Evolutionary conservation across 2,329 filamentous ascomycete species (phyloP).

Genomic region (Stemphylium lycopersici): DNA sequence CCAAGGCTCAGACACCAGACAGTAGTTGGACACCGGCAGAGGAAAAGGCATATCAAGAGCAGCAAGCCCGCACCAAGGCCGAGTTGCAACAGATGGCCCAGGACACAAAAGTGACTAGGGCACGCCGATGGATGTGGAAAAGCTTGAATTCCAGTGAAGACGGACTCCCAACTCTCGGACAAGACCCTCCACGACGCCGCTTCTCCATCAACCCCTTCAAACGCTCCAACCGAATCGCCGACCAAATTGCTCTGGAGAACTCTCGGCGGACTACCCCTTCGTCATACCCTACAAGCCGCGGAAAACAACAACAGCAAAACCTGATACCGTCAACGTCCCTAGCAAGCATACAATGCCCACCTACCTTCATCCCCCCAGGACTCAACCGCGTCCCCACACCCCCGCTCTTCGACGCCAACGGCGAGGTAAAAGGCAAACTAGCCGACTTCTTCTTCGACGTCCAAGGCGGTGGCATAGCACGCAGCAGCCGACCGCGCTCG

Average conservation of each 20-base stretch:
- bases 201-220: conserved; percentile 28
- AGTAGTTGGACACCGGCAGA: conserved; percentile 10
- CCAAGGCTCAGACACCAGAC: conserved; percentile 15
- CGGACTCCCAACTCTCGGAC: conserved; percentile 8
- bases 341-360: conserved; percentile 27
- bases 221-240: conserved; percentile 24
- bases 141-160: conserved; percentile 23
- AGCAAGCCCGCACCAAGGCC: conserved; percentile 12
- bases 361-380: conserved; percentile 37
- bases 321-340: conserved; percentile 1
- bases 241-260: conserved; percentile 4
- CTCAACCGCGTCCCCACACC: conserved; percentile 35
- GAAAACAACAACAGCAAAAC: not conserved
- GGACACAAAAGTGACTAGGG: conserved; percentile 11
- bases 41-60: conserved; percentile 7
- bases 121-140: conserved; percentile 30
- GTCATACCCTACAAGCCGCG: not conserved
- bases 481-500: conserved; percentile 9
- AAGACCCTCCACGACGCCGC: conserved; percentile 3
- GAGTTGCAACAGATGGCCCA: conserved; percentile 26
- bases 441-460: conserved; percentile 45
- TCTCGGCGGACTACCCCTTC: conserved; percentile 3
- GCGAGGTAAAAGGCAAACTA: conserved; percentile 38
- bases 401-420: conserved; percentile 27
- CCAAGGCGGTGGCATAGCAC: conserved; percentile 11